Conservation (phyloP, 139 green algal genomes). For the Chlamydomonas sp. region DNA sequence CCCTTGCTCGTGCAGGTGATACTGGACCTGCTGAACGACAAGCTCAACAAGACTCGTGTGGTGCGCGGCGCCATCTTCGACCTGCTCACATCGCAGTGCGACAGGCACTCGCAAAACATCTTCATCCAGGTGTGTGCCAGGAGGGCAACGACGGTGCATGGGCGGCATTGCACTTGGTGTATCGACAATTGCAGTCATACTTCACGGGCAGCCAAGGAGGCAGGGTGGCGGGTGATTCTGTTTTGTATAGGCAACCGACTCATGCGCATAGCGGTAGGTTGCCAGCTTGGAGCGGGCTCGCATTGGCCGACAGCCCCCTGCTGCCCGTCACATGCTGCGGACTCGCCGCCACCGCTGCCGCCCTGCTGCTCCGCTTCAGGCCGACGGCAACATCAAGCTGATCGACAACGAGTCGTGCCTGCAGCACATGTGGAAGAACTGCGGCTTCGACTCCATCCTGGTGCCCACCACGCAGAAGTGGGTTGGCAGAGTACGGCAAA, state of each 20-base stretch:
- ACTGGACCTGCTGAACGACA: conserved; percentile 54
- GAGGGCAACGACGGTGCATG: too few relatives aligned
- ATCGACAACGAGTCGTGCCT: conserved; percentile 67
- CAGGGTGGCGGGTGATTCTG: too few relatives aligned
- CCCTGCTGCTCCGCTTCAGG: too few relatives aligned
- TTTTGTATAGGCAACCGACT: too few relatives aligned
- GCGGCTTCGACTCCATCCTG: conserved; percentile 55
- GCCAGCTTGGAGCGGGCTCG: too few relatives aligned
- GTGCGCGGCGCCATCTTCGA: conserved; percentile 66
- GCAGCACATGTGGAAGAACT: conserved; percentile 53
- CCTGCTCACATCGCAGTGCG: conserved; percentile 66
- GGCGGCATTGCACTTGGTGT: too few relatives aligned
- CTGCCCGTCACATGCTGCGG: too few relatives aligned
- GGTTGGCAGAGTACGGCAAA: background rate
- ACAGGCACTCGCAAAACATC: conserved; percentile 69
- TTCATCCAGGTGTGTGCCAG: conserved; percentile 38
- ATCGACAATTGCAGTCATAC: too few relatives aligned
- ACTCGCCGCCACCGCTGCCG: too few relatives aligned
- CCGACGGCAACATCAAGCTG: conserved; percentile 50
- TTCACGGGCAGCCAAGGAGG: too few relatives aligned
- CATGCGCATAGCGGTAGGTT: too few relatives aligned
- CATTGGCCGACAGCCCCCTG: too few relatives aligned
- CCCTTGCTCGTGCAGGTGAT: background rate
- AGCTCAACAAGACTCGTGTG: conserved; percentile 59
- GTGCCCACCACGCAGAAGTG: conserved; percentile 52